These are phyloP conservation scores for Adansonia gregorii DNA, from an alignment of 441 rosid species.

Conservation along the genomic window DNA sequence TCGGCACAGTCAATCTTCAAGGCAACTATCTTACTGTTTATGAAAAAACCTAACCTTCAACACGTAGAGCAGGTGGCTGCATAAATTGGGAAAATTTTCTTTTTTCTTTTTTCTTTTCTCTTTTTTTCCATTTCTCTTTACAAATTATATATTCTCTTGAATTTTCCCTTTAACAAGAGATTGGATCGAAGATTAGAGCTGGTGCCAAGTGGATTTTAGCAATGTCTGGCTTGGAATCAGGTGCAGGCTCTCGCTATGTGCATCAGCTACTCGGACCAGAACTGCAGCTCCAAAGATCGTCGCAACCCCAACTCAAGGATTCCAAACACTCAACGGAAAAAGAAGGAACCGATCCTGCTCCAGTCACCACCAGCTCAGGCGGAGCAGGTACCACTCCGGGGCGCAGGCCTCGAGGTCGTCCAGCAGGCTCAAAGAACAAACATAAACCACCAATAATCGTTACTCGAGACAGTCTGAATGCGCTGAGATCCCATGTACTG, in stretches of 20 bases:
- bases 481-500: slow-evolving; percentile 61
- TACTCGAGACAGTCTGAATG: slow-evolving; percentile 64
- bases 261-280: slow-evolving; percentile 55
- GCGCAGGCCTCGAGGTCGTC: slow-evolving; percentile 70
- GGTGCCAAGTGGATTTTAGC: slow-evolving; percentile 33
- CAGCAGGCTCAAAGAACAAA: slow-evolving; percentile 65
- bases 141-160: background rate
- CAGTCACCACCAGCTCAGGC: slow-evolving; percentile 41
- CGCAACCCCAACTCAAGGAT: slow-evolving; percentile 33
- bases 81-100: background rate
- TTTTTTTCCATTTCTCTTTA: background rate
- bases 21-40: background rate
- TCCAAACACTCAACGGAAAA: slow-evolving; percentile 35
- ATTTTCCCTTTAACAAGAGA: background rate
- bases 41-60: background rate
- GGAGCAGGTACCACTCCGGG: slow-evolving; percentile 39
- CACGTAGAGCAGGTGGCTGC: background rate
- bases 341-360: slow-evolving; percentile 35
- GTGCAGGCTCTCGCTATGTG: slow-evolving; percentile 37
- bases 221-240: slow-evolving; percentile 44
- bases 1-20: background rate
- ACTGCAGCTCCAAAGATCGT: slow-evolving; percentile 42
- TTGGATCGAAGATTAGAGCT: slow-evolving; percentile 18
- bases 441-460: slow-evolving; percentile 62
- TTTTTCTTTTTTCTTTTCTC: background rate